These are phyloP conservation scores for Ganoderma leucocontextum DNA, from an alignment of 1,284 basidiomycete species.

Conservation along the genomic window DNA sequence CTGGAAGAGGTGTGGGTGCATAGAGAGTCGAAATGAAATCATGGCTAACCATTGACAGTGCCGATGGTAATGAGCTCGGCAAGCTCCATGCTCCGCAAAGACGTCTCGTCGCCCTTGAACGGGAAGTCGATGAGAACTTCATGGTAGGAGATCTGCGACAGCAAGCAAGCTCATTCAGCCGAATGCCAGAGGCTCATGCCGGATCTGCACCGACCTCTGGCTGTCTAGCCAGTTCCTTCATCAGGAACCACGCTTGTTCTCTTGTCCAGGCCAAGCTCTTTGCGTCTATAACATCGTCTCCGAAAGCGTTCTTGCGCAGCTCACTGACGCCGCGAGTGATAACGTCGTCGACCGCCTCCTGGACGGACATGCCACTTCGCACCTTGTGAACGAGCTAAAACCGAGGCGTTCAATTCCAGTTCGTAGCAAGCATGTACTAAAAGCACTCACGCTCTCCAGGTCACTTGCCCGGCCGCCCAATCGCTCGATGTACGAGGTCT, in stretches of 20 bases:
- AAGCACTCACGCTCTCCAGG: constrained; percentile 74
- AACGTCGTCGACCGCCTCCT: constrained; percentile 91
- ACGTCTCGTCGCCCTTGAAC: constrained; percentile 90
- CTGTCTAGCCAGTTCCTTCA: constrained; percentile 76
- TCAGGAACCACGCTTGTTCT: constrained; percentile 89
- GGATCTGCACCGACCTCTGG: constrained; percentile 61
- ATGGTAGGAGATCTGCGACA: constrained; percentile 78
- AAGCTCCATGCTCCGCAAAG: constrained; percentile 88
- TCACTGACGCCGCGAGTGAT: constrained; percentile 83
- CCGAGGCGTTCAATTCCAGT: background rate
- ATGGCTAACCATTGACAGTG: constrained; percentile 70
- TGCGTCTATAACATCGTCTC: constrained; percentile 89
- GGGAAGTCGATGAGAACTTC: constrained; percentile 85
- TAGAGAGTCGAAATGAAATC: background rate
- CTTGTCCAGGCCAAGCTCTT: constrained; percentile 86
- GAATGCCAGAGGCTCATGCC: background rate
- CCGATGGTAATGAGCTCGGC: constrained; percentile 88
- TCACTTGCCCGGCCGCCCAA: constrained; percentile 91
- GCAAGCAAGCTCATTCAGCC: constrained; percentile 16
- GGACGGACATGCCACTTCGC: constrained; percentile 73
- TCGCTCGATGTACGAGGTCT: constrained; percentile 68
- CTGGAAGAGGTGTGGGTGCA: constrained; percentile 46
- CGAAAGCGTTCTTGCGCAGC: constrained; percentile 91
- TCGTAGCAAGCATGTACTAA: background rate
- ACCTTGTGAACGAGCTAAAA: constrained; percentile 86